Evolutionary conservation across 164 flowering plant species (phyloP).

Genomic region (Tinospora cordifolia): DNA sequence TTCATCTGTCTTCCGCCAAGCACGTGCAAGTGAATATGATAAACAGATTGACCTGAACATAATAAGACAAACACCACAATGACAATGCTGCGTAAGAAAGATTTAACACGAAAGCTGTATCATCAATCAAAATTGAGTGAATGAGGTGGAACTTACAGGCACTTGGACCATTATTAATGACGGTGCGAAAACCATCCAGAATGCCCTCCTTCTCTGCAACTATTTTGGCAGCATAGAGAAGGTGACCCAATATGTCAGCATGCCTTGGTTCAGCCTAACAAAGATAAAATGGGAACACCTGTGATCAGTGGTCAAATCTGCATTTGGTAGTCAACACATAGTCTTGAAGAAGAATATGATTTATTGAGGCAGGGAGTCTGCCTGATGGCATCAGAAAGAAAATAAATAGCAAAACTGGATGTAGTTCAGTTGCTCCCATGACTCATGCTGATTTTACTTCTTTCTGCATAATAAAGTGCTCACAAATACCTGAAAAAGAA

Average conservation of each 20-base stretch:
- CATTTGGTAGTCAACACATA: too few species aligned
- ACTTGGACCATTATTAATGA: conserved; percentile 72
- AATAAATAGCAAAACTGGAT: background rate
- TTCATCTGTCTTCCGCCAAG: conserved; percentile 71
- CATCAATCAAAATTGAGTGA: background rate
- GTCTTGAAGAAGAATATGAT: too few species aligned
- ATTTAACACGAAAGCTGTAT: background rate
- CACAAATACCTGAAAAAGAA: background rate
- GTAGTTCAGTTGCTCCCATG: too few species aligned
- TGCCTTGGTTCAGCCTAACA: conserved; percentile 76
- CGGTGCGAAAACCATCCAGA: conserved; percentile 74
- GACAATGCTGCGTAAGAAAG: background rate
- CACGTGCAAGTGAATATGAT: conserved; percentile 74
- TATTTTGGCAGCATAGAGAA: conserved; percentile 66
- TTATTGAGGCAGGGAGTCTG: too few species aligned
- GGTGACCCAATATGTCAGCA: conserved; percentile 61
- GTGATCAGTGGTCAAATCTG: too few species aligned
- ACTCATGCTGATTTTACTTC: background rate
- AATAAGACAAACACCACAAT: background rate
- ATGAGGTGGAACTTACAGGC: conserved; percentile 54
- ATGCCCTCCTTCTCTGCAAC: conserved; percentile 94
- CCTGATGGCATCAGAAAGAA: background rate
- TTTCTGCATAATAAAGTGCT: background rate
- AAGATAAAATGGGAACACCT: background rate
- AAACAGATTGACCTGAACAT: conserved; percentile 63